phyloP scores from a whole-genome alignment of 2,329 filamentous ascomycete species.

The Fusarium torulosum region DNA sequence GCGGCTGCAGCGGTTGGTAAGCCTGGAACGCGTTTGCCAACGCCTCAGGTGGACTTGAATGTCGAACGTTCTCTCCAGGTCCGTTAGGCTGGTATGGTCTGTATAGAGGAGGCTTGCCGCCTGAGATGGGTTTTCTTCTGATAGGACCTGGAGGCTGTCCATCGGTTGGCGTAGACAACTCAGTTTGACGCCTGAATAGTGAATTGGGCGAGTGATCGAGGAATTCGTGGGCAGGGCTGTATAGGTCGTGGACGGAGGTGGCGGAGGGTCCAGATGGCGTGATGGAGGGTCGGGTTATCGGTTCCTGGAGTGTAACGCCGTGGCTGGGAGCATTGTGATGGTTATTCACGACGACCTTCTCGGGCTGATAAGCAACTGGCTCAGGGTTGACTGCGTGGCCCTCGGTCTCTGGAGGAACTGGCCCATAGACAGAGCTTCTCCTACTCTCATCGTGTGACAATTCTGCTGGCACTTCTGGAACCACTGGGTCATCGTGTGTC shows the following conservation, averaged over 20 bases:
- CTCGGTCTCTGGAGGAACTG: not conserved
- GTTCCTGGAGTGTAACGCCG: not conserved
- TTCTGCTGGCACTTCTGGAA: not conserved
- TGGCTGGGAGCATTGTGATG: not conserved
- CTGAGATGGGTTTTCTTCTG: constrained; percentile 29
- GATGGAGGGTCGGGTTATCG: not conserved
- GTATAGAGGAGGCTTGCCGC: constrained; percentile 4
- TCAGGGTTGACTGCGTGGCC: not conserved
- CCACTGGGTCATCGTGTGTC: constrained; percentile 11
- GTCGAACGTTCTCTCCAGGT: not conserved
- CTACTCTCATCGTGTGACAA: not conserved
- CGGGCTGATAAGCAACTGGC: not conserved
- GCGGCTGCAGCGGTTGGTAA: constrained; percentile 20
- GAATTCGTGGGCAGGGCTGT: constrained; percentile 19
- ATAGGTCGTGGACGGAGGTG: constrained; percentile 6
- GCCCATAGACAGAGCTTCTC: constrained; percentile 2
- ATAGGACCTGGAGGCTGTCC: constrained; percentile 10
- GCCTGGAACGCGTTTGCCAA: constrained; percentile 14
- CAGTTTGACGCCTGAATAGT: not conserved
- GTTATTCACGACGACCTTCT: constrained; percentile 8
- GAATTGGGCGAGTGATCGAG: constrained; percentile 11
- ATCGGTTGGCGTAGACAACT: not conserved
- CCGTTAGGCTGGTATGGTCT: constrained; percentile 21
- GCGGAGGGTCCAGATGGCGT: not conserved
- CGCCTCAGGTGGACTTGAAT: constrained; percentile 13